These are phyloP conservation scores for Aplosporella prunicola DNA, from an alignment of 2,329 filamentous ascomycete species.

Conservation along the genomic window DNA sequence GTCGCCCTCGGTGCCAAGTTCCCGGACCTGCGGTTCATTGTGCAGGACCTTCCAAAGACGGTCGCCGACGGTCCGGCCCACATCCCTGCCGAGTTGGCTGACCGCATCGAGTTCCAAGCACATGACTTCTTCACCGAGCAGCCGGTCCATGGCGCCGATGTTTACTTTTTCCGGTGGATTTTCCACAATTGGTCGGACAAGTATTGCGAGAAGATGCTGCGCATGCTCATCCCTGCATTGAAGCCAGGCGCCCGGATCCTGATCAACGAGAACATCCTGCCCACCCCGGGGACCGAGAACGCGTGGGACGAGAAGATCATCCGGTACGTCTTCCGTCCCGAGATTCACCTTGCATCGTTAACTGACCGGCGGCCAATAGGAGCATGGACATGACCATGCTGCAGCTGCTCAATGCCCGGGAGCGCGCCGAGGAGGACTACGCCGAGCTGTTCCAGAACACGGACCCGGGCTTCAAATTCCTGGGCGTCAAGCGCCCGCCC, in stretches of 20 bases:
- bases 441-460: conserved; percentile 9
- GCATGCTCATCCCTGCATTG: conserved; percentile 11
- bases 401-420: conserved; percentile 9
- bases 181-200: conserved; percentile 34
- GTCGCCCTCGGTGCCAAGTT: conserved; percentile 11
- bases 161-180: conserved; percentile 31
- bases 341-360: conserved; percentile 1
- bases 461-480: conserved; percentile 12
- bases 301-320: conserved; percentile 12
- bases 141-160: conserved; percentile 20
- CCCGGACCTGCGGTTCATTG: conserved; percentile 12
- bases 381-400: conserved; percentile 13
- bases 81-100: conserved; percentile 12
- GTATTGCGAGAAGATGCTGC: conserved; percentile 25
- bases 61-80: conserved; percentile 12
- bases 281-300: conserved; percentile 16
- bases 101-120: conserved; percentile 14
- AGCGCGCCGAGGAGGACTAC: conserved; percentile 12
- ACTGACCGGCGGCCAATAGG: conserved; percentile 2
- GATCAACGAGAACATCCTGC: conserved; percentile 18
- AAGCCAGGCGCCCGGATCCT: conserved; percentile 12
- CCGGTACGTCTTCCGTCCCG: conserved; percentile 2
- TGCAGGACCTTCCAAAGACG: conserved; percentile 15
- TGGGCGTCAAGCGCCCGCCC: conserved; percentile 4
- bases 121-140: conserved; percentile 23